phyloP scores from a whole-genome alignment of 352 stramenopile genomes.

The Pythium sp. region DNA sequence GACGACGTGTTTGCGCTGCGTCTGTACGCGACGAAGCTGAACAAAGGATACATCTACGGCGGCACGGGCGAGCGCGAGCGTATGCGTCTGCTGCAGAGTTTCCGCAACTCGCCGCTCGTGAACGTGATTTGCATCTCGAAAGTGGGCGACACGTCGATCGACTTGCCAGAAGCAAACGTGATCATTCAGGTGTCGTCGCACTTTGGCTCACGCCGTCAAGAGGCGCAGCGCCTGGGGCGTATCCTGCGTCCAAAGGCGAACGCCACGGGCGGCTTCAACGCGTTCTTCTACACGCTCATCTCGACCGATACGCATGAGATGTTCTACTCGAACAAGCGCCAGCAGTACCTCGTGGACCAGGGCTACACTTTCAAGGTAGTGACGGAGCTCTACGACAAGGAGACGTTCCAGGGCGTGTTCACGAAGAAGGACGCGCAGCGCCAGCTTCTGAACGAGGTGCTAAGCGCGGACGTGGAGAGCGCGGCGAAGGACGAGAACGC shows the following conservation, averaged over 20 bases:
- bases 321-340: constrained; percentile 99
- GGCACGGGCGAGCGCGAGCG: constrained; percentile 93
- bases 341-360: constrained; percentile 99
- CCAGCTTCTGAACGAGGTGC: constrained; percentile 72
- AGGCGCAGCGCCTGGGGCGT: constrained; percentile 98
- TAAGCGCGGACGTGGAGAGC: constrained; percentile 78
- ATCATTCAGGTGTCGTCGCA: constrained; percentile 99
- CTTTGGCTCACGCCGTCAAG: constrained; percentile 98
- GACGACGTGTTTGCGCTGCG: constrained; percentile 97
- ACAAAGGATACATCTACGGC: constrained; percentile 95
- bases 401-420: constrained; percentile 78
- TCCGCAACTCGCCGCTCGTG: constrained; percentile 79
- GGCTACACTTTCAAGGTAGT: constrained; percentile 99
- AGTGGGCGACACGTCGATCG: constrained; percentile 99
- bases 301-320: constrained; percentile 99
- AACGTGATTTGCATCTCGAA: constrained; percentile 92
- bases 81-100: constrained; percentile 84
- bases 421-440: constrained; percentile 79
- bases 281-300: constrained; percentile 99
- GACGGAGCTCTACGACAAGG: constrained; percentile 89
- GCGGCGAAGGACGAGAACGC: constrained; percentile 80
- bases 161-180: constrained; percentile 99
- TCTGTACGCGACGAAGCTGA: constrained; percentile 91
- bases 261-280: constrained; percentile 97
- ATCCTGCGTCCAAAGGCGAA: constrained; percentile 98